Percentiles rank a stretch among this genome's conserved stretches.
These are phyloP conservation scores for Colletotrichum shisoi DNA, from an alignment of 2,329 filamentous ascomycete species.

Conservation along the genomic window DNA sequence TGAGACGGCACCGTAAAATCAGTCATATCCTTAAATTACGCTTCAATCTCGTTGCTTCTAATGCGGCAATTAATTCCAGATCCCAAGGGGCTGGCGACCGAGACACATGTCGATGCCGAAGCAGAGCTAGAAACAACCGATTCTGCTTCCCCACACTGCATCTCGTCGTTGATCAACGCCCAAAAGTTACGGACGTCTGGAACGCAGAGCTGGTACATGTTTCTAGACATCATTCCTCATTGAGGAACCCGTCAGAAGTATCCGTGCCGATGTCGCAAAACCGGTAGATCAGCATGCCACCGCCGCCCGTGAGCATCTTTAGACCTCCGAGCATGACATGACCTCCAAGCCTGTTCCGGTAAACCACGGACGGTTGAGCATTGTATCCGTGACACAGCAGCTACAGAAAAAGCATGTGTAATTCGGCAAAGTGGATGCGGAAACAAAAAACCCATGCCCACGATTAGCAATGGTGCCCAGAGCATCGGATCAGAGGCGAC, in stretches of 20 bases:
- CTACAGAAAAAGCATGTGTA: not conserved
- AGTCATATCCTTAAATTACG: not conserved
- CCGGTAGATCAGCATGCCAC: not conserved
- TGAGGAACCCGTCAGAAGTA: not conserved
- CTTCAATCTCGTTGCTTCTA: not conserved
- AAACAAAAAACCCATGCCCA: conserved; percentile 5
- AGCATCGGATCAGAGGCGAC: conserved; percentile 17
- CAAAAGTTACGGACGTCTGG: not conserved
- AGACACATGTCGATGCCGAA: not conserved
- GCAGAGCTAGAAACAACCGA: not conserved
- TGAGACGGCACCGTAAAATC: not conserved
- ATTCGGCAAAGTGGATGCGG: not conserved
- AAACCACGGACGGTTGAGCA: not conserved
- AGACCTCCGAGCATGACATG: not conserved
- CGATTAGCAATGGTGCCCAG: conserved; percentile 18
- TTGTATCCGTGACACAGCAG: not conserved
- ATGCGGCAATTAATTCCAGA: not conserved
- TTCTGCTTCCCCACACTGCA: conserved; percentile 5
- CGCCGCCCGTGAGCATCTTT: not conserved
- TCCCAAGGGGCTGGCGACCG: not conserved
- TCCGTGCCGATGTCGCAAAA: not conserved
- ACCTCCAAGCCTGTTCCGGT: not conserved
- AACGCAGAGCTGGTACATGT: not conserved
- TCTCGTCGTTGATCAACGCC: not conserved
- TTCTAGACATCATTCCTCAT: not conserved